Base-by-base conservation (phyloP, 768 basidiomycete species). In the Rhizopogon rudus region DNA sequence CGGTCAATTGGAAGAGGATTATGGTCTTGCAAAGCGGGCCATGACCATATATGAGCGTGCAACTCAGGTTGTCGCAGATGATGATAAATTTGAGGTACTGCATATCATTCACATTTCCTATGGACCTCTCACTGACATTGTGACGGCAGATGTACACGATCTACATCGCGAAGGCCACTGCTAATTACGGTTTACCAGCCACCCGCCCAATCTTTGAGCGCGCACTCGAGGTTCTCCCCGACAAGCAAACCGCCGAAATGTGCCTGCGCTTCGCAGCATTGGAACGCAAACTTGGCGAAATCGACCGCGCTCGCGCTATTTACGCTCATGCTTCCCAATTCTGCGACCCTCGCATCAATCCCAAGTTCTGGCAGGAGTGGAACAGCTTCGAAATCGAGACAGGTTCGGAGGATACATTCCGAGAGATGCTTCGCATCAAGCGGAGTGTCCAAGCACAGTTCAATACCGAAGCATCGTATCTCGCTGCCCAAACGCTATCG, bases 281-380 rank as follows among this genome's bases (percentile, higher is more conserved):
- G 63, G 97, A 99, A 71, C 87, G 96, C 62, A 99, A 99, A 69
- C 84, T 99, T 37, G 97, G 97, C 52, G 97, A 99, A 75, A 98
- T 99, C 70, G 97, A 99, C 74, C 82, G 97, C 25, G 97, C 97
- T 12, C 85, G 97, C 48, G 89, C 94, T 2, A 89, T 98, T 61
- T 98, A 96, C 62, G 96, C 94, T 2, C 96, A 98, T 66, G 96
- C 97, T 0, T 93, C 92, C 17, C 97, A 99, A 66, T 98, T 99
- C 81, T 99, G 96, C 70, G 96, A 98, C 67, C 96, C 96, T 12
- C 83, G 96, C 16, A 82, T 89, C 58, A 84, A 90, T 67, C 87
- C 93, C 37, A 84, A 86, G 57, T 98, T 98, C 79, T 98, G 97
- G 97, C 72, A 79, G 31, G 93, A 97, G 67, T 98, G 97, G 97